Conservation (phyloP, 192 early-diverging fungal genomes). For the Coemansia sp. region DNA sequence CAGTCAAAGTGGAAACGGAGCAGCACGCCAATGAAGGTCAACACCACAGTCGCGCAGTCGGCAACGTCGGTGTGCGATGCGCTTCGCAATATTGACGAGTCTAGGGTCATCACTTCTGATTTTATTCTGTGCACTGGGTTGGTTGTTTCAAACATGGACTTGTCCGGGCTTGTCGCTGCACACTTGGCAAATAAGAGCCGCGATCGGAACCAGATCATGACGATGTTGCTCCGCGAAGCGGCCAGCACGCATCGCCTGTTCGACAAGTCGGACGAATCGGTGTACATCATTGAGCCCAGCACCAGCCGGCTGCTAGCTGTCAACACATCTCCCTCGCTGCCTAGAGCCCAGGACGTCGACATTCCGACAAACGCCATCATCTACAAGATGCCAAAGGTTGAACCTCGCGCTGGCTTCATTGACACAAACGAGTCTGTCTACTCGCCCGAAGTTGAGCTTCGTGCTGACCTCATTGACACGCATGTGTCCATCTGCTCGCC, state of each 20-base stretch:
- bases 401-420: conserved; percentile 84
- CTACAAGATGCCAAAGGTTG: conserved; percentile 27
- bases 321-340: conserved; percentile 58
- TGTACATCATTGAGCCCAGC: conserved; percentile 82
- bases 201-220: conserved; percentile 92
- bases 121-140: conserved; percentile 93
- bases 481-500: conserved; percentile 92
- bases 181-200: conserved; percentile 70
- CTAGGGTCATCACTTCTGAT: conserved; percentile 77
- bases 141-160: conserved; percentile 86
- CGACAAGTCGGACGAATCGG: conserved; percentile 62
- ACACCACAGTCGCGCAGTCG: conserved; percentile 71
- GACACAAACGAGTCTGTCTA: conserved; percentile 82
- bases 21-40: conserved; percentile 68
- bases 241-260: conserved; percentile 62
- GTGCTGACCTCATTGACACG: conserved; percentile 93
- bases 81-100: conserved; percentile 83
- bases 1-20: conserved; percentile 79
- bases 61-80: conserved; percentile 87
- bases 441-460: conserved; percentile 68
- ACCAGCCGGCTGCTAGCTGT: conserved; percentile 82
- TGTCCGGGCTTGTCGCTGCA: conserved; percentile 73
- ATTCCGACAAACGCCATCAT: conserved; percentile 33
- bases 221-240: conserved; percentile 85
- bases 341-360: conserved; percentile 43